Conservation (phyloP, 2,329 filamentous ascomycete genomes). For the Claviceps sp. region DNA sequence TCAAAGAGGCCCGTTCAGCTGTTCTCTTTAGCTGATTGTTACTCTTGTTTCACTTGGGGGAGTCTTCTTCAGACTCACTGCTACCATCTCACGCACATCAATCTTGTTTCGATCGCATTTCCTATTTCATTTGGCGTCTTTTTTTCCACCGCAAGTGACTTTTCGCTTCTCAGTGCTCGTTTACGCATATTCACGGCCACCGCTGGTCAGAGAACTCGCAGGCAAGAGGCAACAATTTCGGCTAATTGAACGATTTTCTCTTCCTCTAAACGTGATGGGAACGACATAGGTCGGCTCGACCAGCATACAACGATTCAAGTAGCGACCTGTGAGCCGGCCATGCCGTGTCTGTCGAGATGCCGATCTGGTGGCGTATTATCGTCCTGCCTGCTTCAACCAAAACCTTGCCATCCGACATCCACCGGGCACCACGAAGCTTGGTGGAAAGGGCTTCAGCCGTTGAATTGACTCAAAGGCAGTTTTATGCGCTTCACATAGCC, state of each 20-base stretch:
- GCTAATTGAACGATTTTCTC: background rate
- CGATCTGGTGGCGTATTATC: constrained; percentile 1
- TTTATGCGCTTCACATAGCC: constrained; percentile 10
- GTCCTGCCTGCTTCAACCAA: background rate
- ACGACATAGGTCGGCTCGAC: background rate
- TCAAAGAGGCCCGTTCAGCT: background rate
- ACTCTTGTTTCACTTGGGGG: background rate
- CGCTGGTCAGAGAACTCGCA: background rate
- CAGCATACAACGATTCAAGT: background rate
- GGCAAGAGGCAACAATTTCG: background rate
- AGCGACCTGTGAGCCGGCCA: background rate
- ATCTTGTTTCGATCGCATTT: background rate
- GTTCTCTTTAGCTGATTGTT: background rate
- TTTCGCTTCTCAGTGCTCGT: background rate
- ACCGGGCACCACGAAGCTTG: background rate
- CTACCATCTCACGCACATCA: background rate
- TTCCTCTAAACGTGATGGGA: background rate
- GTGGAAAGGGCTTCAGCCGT: background rate
- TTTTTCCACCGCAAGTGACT: background rate
- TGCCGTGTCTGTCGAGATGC: constrained; percentile 1
- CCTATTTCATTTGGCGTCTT: background rate
- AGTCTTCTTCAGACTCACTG: background rate
- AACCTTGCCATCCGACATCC: background rate
- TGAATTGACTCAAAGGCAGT: background rate
- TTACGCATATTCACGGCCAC: background rate